A percentile compares a stretch with the other conserved stretches of the same genome.
Evolutionary conservation across 495 filamentous ascomycete genomes (phyloP).

Genomic region (Penicillium subrubescens): DNA sequence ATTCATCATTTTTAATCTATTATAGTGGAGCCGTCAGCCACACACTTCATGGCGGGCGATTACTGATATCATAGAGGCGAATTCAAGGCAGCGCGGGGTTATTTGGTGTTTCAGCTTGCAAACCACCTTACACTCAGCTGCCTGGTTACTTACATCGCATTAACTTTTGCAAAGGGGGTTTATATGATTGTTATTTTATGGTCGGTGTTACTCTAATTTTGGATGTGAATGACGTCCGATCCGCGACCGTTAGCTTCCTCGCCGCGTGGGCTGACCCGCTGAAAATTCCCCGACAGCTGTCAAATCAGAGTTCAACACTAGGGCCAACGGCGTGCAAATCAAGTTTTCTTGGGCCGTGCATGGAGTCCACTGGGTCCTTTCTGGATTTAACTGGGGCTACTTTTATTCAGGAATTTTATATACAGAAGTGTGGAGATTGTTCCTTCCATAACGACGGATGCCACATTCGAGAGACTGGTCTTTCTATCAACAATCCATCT

Average conservation of each 20-base stretch:
- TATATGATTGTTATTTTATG: not conserved
- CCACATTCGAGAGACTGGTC: not conserved
- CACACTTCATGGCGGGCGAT: conserved; percentile 26
- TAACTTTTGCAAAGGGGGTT: not conserved
- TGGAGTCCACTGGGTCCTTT: not conserved
- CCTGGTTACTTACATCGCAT: not conserved
- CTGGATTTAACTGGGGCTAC: conserved; percentile 4
- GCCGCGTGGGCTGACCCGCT: conserved; percentile 12
- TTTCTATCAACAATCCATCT: not conserved
- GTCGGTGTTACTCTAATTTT: not conserved
- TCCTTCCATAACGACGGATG: too few relatives aligned
- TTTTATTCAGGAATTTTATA: not conserved
- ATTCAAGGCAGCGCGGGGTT: conserved; percentile 11
- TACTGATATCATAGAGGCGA: conserved; percentile 26
- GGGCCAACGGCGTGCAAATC: conserved; percentile 17
- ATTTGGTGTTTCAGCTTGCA: not conserved
- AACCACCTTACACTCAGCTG: not conserved
- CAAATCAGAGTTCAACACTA: conserved; percentile 12
- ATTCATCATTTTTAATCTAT: conserved; percentile 39
- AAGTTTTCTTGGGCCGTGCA: conserved; percentile 14
- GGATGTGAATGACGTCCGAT: conserved; percentile 9
- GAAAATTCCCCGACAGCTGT: conserved; percentile 17
- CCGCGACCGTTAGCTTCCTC: conserved; percentile 10
- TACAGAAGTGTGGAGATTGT: not conserved
- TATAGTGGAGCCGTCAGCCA: conserved; percentile 35